Conservation (phyloP, 208 protist genomes). For the Trypanosoma platydactyli region DNA sequence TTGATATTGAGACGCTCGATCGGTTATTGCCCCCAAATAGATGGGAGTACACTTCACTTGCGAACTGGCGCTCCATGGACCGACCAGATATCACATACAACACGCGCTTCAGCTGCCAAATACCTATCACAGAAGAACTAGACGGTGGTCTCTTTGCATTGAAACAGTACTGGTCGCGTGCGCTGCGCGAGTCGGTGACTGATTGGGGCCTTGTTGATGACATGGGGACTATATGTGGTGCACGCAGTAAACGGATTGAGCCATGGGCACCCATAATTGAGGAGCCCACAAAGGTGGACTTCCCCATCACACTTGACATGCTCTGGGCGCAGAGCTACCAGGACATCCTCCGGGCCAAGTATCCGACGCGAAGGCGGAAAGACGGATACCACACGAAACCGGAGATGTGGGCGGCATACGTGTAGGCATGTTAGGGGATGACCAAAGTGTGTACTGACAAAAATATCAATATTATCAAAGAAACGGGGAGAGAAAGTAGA, state of each 20-base stretch:
- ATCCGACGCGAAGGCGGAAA: conserved; percentile 78
- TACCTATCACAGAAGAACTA: conserved; percentile 80
- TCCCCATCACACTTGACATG: conserved; percentile 90
- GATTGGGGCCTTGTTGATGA: conserved; percentile 85
- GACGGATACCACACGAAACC: conserved; percentile 88
- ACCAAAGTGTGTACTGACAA: neutral
- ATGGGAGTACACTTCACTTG: conserved; percentile 89
- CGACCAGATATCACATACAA: conserved; percentile 86
- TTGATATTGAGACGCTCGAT: conserved; percentile 90
- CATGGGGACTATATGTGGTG: conserved; percentile 53
- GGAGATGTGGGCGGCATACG: conserved; percentile 79
- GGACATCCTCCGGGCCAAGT: conserved; percentile 84
- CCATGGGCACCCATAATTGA: conserved; percentile 89
- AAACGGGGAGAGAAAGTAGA: neutral
- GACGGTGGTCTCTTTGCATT: conserved; percentile 86
- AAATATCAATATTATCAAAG: neutral
- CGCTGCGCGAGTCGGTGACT: conserved; percentile 74
- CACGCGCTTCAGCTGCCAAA: conserved; percentile 90
- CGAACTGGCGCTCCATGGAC: conserved; percentile 72
- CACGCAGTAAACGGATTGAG: conserved; percentile 84
- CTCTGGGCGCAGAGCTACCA: conserved; percentile 87
- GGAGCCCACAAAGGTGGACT: conserved; percentile 84
- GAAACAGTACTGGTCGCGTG: conserved; percentile 84
- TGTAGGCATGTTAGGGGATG: conserved; percentile 32
- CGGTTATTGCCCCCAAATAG: conserved; percentile 78